Base-by-base conservation (phyloP, 2,329 filamentous ascomycete genomes). In the Dichotomopilus funicola region DNA sequence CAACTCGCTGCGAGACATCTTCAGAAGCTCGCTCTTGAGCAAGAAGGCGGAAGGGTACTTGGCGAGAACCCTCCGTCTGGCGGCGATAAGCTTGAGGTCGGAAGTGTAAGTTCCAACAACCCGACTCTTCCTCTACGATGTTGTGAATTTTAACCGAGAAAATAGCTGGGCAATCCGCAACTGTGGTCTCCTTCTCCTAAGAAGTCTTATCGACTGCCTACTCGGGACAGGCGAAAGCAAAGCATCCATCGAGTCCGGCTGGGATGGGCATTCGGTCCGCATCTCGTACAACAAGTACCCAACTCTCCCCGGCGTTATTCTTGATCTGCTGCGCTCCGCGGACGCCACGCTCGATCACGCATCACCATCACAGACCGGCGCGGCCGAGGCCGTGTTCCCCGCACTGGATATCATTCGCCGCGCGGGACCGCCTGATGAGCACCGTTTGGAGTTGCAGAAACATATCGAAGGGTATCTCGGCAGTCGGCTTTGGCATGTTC, bases 1-100 rank as follows among this genome's bases (percentile, higher is more conserved):
- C 67, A 99, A 99, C 68, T 96, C 89, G 58, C 75, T 99, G 55
- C 94, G 94, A 67, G 91, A 95, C 61, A 86, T 96, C 2, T 94
- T 96, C 70, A 92, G 89, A 55, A 91, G 86, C 62, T 89, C 90
- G 0, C 82, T 83, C 49, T 77, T 97, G 13, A 78, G 88, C 34
- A 82, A 83, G 54, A 79, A 80, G 52, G 88, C 89, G 0, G 89
- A 95, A 64, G 75, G 76, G 0, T 87, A 91, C 63, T 77, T 96
- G 6, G 84, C 88, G 7, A 76, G 82, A 35, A 86, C 86, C 37
- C 76, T 99, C 4, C 81, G 86, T 58, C 77, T 97, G n/a, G 91
- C 91, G 1, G 88, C 89, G 9, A 80, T 81, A 56, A 89, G 87
- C 51, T 77, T 99, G 12, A 86, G 83, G 45, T 94, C 89, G 0